A percentile compares a stretch with the other conserved stretches of the same genome.
These are phyloP conservation scores for Stachybotrys elegans DNA, from an alignment of 2,329 filamentous ascomycete species.

Conservation along the genomic window DNA sequence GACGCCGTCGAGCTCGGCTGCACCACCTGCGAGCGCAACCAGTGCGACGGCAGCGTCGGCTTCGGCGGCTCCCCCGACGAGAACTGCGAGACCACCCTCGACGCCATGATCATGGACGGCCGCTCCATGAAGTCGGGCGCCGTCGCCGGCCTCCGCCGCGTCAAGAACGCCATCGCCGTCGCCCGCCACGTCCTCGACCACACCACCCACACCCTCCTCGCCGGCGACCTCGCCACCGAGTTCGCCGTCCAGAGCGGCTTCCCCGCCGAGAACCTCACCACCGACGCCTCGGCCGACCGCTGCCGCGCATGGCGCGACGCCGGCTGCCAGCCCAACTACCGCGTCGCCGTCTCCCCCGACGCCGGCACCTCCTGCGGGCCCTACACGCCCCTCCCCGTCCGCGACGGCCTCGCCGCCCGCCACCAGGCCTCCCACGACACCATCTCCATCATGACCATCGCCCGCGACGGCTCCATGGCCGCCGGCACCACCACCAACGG, in stretches of 20 bases:
- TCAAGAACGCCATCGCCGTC: constrained; percentile 43
- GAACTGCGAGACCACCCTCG: constrained; percentile 51
- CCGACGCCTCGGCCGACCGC: constrained; percentile 28
- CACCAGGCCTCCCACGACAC: constrained; percentile 42
- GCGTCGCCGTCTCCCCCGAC: constrained; percentile 40
- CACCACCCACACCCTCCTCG: constrained; percentile 46
- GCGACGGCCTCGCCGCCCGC: neutral
- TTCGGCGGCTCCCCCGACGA: constrained; percentile 52
- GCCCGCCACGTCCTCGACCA: constrained; percentile 46
- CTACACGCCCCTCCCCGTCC: constrained; percentile 28
- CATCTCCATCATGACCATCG: constrained; percentile 46
- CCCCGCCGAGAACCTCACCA: constrained; percentile 35
- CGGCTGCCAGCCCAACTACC: constrained; percentile 48
- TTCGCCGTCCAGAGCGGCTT: constrained; percentile 51
- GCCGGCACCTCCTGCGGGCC: constrained; percentile 39
- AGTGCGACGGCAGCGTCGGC: constrained; percentile 51
- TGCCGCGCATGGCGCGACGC: constrained; percentile 38
- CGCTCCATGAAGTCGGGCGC: constrained; percentile 47
- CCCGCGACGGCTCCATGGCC: constrained; percentile 40
- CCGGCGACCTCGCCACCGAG: constrained; percentile 46
- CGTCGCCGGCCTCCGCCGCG: constrained; percentile 44
- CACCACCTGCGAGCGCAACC: constrained; percentile 43
- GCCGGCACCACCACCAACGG: constrained; percentile 53
- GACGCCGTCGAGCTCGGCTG: constrained; percentile 50
- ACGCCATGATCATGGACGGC: constrained; percentile 56